phyloP scores from a whole-genome alignment of 306 rosid species.

The Comarum palustre region DNA sequence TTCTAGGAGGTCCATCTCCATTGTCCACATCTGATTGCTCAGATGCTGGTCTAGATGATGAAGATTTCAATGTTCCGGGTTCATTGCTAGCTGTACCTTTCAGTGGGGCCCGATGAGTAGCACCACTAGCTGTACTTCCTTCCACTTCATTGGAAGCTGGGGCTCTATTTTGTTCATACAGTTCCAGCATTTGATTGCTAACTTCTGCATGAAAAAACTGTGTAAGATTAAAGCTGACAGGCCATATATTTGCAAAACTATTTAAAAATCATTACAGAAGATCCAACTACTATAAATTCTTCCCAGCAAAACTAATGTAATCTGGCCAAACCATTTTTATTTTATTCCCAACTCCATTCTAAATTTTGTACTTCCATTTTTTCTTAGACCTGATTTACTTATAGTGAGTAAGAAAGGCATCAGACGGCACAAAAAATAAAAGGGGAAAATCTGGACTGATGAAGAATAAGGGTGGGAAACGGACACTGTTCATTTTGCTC shows the following conservation, averaged over 20 bases:
- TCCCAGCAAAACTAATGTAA: background rate
- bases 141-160: slow-evolving; percentile 71
- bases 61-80: slow-evolving; percentile 51
- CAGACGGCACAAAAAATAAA: background rate
- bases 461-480: slow-evolving; percentile 5
- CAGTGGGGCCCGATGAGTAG: slow-evolving; percentile 35
- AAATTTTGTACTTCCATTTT: background rate
- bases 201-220: slow-evolving; percentile 69
- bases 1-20: slow-evolving; percentile 44
- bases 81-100: slow-evolving; percentile 58
- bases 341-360: background rate
- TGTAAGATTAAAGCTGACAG: slow-evolving; percentile 27
- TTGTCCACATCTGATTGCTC: slow-evolving; percentile 50
- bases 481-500: slow-evolving; percentile 22
- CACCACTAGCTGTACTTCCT: slow-evolving; percentile 58
- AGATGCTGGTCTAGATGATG: slow-evolving; percentile 45
- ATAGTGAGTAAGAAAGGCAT: background rate
- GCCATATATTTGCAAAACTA: background rate
- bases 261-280: background rate
- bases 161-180: slow-evolving; percentile 80
- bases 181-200: slow-evolving; percentile 97
- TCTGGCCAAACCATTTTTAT: background rate
- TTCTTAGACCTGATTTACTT: background rate
- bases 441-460: background rate
- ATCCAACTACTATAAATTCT: background rate